Conservation (phyloP, 2,329 filamentous ascomycete genomes). For the Colletotrichum truncatum region DNA sequence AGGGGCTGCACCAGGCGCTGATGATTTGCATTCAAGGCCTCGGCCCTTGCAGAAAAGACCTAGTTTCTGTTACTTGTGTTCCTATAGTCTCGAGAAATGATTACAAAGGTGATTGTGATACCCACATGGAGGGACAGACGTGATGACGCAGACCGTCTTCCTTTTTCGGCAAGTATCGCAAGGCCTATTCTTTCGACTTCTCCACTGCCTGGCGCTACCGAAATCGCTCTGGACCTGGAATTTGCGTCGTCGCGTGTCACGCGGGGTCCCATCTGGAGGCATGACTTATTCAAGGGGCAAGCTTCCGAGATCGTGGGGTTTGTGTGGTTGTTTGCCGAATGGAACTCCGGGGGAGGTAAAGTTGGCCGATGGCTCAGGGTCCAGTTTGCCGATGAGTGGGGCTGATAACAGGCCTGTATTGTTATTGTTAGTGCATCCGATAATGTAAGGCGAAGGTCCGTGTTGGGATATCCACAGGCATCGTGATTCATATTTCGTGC, state of each 20-base stretch:
- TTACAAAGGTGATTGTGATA: not conserved
- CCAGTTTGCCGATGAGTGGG: not conserved
- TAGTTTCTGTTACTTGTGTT: slow-evolving; percentile 3
- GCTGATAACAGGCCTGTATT: not conserved
- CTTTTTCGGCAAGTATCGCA: slow-evolving; percentile 55
- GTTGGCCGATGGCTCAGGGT: not conserved
- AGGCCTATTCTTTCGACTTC: slow-evolving; percentile 56
- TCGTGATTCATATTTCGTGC: no score
- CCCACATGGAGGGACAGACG: slow-evolving; percentile 54
- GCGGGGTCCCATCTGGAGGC: not conserved
- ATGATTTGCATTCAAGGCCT: slow-evolving; percentile 43
- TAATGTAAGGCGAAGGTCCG: no score
- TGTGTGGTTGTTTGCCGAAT: not conserved
- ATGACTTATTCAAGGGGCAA: not conserved
- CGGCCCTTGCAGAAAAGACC: slow-evolving; percentile 46
- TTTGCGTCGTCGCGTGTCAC: slow-evolving; percentile 38
- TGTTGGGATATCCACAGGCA: no score
- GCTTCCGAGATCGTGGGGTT: not conserved
- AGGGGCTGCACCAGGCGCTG: slow-evolving; percentile 28
- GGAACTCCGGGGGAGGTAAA: no score
- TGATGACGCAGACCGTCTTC: slow-evolving; percentile 58
- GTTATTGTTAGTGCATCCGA: not conserved
- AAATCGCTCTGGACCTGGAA: slow-evolving; percentile 53
- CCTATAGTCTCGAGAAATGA: not conserved
- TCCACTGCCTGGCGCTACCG: slow-evolving; percentile 47